Evolutionary conservation across 208 protist species (phyloP).

Genomic region (Trypanosoma lewisi): DNA sequence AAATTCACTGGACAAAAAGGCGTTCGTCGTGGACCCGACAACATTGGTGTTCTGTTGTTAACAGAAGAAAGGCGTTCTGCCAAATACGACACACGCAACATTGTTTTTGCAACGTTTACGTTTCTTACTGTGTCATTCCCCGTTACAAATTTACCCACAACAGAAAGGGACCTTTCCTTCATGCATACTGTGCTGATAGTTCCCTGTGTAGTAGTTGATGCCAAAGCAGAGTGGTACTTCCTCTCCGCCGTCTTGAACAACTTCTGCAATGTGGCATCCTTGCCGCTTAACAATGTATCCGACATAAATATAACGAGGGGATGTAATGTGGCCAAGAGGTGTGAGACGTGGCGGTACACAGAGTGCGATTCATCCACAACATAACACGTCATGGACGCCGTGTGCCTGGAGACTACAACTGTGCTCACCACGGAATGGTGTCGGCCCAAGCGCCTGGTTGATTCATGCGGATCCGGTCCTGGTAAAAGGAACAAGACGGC

Average conservation of each 20-base stretch:
- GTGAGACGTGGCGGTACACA: conserved; percentile 12
- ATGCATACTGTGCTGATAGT: background rate
- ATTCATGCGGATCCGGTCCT: background rate
- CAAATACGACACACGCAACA: conserved; percentile 15
- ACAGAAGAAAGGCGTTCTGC: conserved; percentile 1
- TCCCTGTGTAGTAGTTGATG: background rate
- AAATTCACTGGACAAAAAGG: conserved; percentile 22
- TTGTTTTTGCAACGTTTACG: background rate
- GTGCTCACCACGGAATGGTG: background rate
- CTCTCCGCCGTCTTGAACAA: conserved; percentile 5
- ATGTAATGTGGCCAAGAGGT: background rate
- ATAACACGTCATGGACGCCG: conserved; percentile 8
- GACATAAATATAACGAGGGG: conserved; percentile 19
- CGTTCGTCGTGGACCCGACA: conserved; percentile 6
- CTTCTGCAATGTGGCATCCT: conserved; percentile 4
- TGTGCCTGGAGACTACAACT: conserved; percentile 5
- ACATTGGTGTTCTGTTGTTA: background rate
- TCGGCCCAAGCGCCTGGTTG: background rate
- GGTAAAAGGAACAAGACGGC: conserved; percentile 7
- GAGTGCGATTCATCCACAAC: conserved; percentile 26
- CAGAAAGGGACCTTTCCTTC: background rate
- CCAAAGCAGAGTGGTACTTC: background rate
- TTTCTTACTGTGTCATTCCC: background rate
- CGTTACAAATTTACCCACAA: conserved; percentile 8
- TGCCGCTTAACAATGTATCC: conserved; percentile 8